Conservation (phyloP, 169 alveolate genomes). For the Plasmodium sp. region DNA sequence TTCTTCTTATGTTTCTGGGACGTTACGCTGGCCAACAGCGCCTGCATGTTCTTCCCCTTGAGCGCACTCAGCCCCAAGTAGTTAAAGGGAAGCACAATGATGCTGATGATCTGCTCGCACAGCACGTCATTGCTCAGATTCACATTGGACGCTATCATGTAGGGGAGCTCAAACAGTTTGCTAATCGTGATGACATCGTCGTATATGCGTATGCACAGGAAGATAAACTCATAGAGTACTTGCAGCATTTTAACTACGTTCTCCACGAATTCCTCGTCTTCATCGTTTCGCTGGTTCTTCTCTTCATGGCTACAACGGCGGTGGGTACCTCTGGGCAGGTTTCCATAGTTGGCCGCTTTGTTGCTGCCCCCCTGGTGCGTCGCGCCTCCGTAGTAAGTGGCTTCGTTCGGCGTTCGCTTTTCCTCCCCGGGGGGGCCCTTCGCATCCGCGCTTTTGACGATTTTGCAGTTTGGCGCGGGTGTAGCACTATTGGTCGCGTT, state of each 20-base stretch:
- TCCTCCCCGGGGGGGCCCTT: neutral
- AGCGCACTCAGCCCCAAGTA: slow-evolving; percentile 44
- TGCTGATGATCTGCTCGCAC: slow-evolving; percentile 36
- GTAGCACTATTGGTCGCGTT: no score
- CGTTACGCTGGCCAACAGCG: slow-evolving; percentile 3
- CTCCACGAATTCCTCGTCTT: slow-evolving; percentile 1
- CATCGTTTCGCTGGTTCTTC: neutral
- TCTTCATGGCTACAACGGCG: neutral
- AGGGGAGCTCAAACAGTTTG: slow-evolving; percentile 34
- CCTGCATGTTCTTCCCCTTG: slow-evolving; percentile 38
- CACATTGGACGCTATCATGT: slow-evolving; percentile 33
- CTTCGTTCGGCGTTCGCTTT: neutral
- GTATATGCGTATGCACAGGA: slow-evolving; percentile 52
- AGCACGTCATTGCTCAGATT: slow-evolving; percentile 10
- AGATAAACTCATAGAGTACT: slow-evolving; percentile 59
- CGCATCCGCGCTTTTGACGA: neutral
- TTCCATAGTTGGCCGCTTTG: neutral
- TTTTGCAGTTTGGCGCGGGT: neutral
- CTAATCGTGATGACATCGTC: slow-evolving; percentile 29
- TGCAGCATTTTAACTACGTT: slow-evolving; percentile 55
- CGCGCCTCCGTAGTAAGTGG: neutral
- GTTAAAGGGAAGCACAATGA: slow-evolving; percentile 54
- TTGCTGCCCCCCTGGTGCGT: neutral
- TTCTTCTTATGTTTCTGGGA: slow-evolving; percentile 48
- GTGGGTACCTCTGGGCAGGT: neutral